Base-by-base conservation (phyloP, 2,329 filamentous ascomycete genomes). In the Aspergillus sp. region DNA sequence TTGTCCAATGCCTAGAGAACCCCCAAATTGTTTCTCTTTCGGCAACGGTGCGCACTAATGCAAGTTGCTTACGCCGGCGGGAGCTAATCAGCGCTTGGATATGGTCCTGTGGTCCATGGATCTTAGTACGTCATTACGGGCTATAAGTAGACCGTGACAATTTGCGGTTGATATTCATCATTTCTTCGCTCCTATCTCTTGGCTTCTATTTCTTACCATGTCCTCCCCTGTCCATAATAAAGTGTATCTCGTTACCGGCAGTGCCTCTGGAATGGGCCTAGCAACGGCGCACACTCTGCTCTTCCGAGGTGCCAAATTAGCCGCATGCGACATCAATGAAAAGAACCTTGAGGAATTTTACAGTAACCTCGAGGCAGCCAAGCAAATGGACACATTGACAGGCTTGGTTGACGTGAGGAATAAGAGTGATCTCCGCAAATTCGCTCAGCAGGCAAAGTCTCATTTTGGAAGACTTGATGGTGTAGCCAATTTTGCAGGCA, bases 201-300 rank as follows among this genome's bases (percentile, higher is more conserved):
- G 10, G 26, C 26, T 30, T 11, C 26, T 10, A 11, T 30, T 17
- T 30, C 36, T 6, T 13, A 40, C 36, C 6, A 40, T 40, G 1
- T 8, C 36, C 13, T 40, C 17, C 7, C 13, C n/a, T n/a, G n/a
- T 40, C 17, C 36, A n/a, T 9, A 16, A 40, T n/a, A 49, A 42
- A 40, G 35, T 49, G 14, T 9, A 30, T 17, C 5, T 20, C 6
- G 42, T 50, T 26, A 50, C 41, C 13, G 41, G 17, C n/a, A 26
- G 20, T 8, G 40, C 48, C 3, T 44, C 48, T 3, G 48, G 48
- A 22, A 50, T 50, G 16, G 48, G 48, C 14, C 48, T 33, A 3
- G 48, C 48, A 7, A 50, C 48, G 14, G 48, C 41, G 5, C 19
- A 7, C n/a, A 26, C 40, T 16, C 38, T 43, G 19, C 16, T 24